phyloP scores from a whole-genome alignment of 2,329 filamentous ascomycete genomes.

The Juglanconis oblonga region DNA sequence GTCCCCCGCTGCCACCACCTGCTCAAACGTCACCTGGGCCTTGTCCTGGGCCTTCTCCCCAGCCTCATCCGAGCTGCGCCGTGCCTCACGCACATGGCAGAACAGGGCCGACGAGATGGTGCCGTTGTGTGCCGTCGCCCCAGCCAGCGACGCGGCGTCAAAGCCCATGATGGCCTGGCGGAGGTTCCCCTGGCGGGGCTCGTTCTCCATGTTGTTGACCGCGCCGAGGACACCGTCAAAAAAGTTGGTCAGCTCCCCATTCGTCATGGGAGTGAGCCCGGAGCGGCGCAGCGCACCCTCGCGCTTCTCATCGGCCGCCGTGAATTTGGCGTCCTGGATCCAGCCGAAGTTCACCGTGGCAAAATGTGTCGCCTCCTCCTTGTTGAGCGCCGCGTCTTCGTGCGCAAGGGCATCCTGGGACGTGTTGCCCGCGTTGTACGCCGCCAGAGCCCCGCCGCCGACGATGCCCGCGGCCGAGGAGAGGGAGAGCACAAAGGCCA shows the following conservation, averaged over 20 bases:
- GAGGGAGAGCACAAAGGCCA: conserved; percentile 48
- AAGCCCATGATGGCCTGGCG: conserved; percentile 1
- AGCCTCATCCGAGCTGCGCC: not conserved
- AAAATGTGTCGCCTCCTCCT: not conserved
- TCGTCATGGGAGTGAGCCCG: not conserved
- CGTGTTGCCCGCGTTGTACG: conserved; percentile 36
- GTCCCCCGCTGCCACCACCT: not conserved
- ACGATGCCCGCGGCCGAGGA: conserved; percentile 53
- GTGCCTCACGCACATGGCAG: not conserved
- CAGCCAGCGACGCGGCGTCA: not conserved
- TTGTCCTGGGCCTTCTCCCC: not conserved
- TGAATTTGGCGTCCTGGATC: not conserved
- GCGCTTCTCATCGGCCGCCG: not conserved
- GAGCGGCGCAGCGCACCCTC: not conserved
- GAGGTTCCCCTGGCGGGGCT: not conserved
- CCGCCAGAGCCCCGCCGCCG: conserved; percentile 54
- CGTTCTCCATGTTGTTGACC: not conserved
- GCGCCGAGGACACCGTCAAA: not conserved
- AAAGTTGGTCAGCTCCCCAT: not conserved
- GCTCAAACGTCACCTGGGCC: not conserved
- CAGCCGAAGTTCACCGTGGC: conserved; percentile 4
- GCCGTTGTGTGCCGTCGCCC: not conserved
- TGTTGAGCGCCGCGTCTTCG: not conserved
- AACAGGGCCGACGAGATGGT: not conserved
- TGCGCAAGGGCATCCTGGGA: conserved; percentile 7